Percentiles rank a stretch among this genome's conserved stretches.
phyloP scores from a whole-genome alignment of 2,329 filamentous ascomycete genomes.

The Parastagonospora nodorum region DNA sequence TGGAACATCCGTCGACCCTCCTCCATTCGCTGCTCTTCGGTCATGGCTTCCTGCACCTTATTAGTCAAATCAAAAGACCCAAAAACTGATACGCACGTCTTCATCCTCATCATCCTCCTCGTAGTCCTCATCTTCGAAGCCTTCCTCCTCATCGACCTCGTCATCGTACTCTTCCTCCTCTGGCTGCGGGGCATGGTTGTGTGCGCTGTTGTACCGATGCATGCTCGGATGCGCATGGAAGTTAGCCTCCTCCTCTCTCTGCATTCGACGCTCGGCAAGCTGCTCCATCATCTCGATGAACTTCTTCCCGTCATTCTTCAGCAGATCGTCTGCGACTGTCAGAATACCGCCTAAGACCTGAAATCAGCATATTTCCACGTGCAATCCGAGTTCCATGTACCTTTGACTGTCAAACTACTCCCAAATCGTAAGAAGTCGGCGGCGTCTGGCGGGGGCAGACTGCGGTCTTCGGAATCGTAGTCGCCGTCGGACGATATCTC shows the following conservation, averaged over 20 bases:
- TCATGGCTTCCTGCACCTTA: constrained; percentile 81
- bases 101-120: constrained; percentile 42
- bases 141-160: constrained; percentile 66
- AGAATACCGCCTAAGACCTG: constrained; percentile 80
- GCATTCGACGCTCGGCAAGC: constrained; percentile 95
- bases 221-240: constrained; percentile 63
- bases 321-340: constrained; percentile 95
- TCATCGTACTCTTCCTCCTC: constrained; percentile 82
- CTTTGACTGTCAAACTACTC: constrained; percentile 94
- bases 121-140: constrained; percentile 65
- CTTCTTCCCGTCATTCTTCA: constrained; percentile 98
- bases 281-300: constrained; percentile 99
- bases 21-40: constrained; percentile 98
- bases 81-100: constrained; percentile 34
- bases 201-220: constrained; percentile 53
- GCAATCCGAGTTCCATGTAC: constrained; percentile 47
- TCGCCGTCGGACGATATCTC: constrained; percentile 73
- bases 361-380: constrained; percentile 27
- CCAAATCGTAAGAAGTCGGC: constrained; percentile 97
- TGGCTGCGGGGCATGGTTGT: constrained; percentile 70
- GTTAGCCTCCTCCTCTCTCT: constrained; percentile 88
- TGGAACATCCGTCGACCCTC: constrained; percentile 99
- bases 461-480: constrained; percentile 66
- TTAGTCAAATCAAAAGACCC: constrained; percentile 27
- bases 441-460: constrained; percentile 69